Evolutionary conservation across 2,329 filamentous ascomycete genomes (phyloP), one percentile per base, ranked within the genome.

Genomic region (Penicillium vulpinum): DNA sequence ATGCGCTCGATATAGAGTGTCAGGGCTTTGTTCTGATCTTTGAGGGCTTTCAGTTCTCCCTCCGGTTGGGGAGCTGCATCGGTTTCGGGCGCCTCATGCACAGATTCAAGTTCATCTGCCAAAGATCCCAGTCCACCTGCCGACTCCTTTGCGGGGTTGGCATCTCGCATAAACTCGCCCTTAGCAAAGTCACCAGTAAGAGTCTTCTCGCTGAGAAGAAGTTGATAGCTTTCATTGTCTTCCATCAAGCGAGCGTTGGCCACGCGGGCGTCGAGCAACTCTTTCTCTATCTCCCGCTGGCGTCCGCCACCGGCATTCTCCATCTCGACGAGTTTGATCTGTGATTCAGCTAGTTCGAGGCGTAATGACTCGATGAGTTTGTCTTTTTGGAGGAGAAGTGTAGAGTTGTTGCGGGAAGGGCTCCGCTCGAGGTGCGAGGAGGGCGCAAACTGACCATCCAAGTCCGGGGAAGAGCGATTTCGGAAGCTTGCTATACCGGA

Each of bases 1-100:
- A 99, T 97, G 79, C 94, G 96, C 84, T 97, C 96, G 80, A 99
- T 97, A 79, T 99, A 99, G 63, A 97, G 81, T 24, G 92, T 96
- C 66, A 99, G 81, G 29, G 94, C 94, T 80, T 97, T 97, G 81
- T 99, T 97, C 79, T 96, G 88, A 73, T 96, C 93, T 77, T 90
- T 93, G 66, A 91, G 80, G 9, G 85, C 82, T 75, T 89, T 91
- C 64, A 94, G 76, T 67, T 97, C 93, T 11, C 81, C 77, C 72
- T 97, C 92, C 13, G 94, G 86, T 67, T 88, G 88, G 63, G 85
- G 82, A 45, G 77, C 78, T 62, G 79, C 77, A 60, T 89, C 86
- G 41, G 83, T 83, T 60, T 86, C 86, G 10, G 80, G 79, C 51
- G 80, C 80, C 54, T 88, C 85, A 57, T 83, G 83, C 44, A 81